Evolutionary conservation across 2,329 filamentous ascomycete species (phyloP).

Genomic region (Magnaporthiopsis incrustans): DNA sequence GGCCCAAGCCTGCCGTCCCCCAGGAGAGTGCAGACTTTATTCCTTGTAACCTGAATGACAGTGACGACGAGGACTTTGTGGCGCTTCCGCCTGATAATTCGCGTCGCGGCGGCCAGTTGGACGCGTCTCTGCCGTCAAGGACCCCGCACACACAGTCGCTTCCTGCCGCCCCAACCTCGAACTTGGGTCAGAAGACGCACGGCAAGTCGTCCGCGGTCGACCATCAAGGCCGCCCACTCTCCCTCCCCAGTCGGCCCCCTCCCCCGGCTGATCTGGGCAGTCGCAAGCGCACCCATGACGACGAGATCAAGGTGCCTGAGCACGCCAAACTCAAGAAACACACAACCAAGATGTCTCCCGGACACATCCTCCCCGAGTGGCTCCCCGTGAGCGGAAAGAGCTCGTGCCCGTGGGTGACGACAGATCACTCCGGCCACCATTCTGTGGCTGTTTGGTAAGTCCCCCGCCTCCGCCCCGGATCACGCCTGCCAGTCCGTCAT

Average conservation of each 20-base stretch:
- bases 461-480: too few species aligned
- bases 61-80: constrained; percentile 30
- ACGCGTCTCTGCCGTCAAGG: not conserved
- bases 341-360: constrained; percentile 36
- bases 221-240: not conserved
- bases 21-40: constrained; percentile 76
- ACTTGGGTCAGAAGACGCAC: not conserved
- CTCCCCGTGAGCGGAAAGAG: constrained; percentile 30
- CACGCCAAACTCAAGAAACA: constrained; percentile 43
- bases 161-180: not conserved
- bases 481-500: too few species aligned
- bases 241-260: not conserved
- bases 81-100: not conserved
- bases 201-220: not conserved
- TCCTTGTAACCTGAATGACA: constrained; percentile 65
- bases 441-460: constrained; percentile 51
- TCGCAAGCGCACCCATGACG: constrained; percentile 67
- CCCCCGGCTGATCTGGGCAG: constrained; percentile 4
- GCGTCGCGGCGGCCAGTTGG: not conserved
- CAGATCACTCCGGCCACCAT: constrained; percentile 45
- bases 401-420: constrained; percentile 53
- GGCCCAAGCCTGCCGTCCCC: constrained; percentile 38
- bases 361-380: constrained; percentile 46
- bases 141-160: not conserved
- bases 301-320: constrained; percentile 52